These are phyloP conservation scores for Candida sanyaensis DNA, from an alignment of 1,139 yeast genomes.

Conservation along the genomic window DNA sequence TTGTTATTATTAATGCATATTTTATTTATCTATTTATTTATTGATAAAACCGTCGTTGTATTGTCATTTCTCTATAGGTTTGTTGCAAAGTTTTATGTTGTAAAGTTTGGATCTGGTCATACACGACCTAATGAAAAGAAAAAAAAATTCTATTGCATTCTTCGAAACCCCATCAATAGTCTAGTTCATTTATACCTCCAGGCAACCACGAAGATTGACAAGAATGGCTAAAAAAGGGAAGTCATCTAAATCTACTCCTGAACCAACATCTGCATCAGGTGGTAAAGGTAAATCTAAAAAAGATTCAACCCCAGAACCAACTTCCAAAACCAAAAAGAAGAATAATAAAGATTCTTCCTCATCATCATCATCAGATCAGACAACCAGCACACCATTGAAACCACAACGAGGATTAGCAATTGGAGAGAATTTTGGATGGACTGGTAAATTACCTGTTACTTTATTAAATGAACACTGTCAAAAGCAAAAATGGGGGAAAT, in stretches of 20 bases:
- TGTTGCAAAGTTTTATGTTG: too few relatives aligned
- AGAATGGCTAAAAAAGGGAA: slow-evolving; percentile 1
- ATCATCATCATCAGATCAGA: background rate
- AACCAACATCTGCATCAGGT: background rate
- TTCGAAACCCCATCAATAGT: too few relatives aligned
- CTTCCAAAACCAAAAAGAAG: slow-evolving; percentile 9
- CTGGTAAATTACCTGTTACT: slow-evolving; percentile 91
- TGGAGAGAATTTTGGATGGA: slow-evolving; percentile 69
- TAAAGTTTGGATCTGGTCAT: too few relatives aligned
- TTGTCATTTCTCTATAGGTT: too few relatives aligned
- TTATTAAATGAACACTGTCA: slow-evolving; percentile 86
- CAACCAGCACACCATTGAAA: slow-evolving; percentile 17
- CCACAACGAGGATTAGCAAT: slow-evolving; percentile 47
- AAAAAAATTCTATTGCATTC: too few relatives aligned
- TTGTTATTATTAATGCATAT: too few relatives aligned
- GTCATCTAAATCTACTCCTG: background rate
- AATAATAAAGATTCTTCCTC: slow-evolving; percentile 2
- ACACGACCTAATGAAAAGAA: too few relatives aligned
- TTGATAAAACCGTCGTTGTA: too few relatives aligned
- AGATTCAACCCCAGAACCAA: slow-evolving; percentile 3
- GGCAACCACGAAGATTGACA: background rate
- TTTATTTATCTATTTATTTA: too few relatives aligned
- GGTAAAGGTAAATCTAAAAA: background rate
- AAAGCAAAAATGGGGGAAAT: slow-evolving; percentile 87
- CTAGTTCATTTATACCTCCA: too few relatives aligned